phyloP scores from a whole-genome alignment of 768 basidiomycete species.

The Psilocybe subaeruginosa region DNA sequence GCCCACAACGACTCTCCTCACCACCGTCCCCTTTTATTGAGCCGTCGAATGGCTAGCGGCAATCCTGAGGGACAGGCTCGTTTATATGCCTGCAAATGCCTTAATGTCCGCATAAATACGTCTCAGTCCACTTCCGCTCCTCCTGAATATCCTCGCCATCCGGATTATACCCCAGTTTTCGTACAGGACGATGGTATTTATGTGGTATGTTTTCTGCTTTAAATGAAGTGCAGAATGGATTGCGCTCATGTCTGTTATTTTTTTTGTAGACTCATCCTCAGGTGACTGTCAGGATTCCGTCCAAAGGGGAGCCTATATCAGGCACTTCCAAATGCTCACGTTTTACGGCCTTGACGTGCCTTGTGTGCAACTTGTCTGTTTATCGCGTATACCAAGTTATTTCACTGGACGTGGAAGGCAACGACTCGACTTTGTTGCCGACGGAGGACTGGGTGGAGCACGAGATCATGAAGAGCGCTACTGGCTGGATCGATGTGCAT shows the following conservation, averaged over 20 bases:
- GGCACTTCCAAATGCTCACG: slow-evolving; percentile 55
- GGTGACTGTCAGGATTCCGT: slow-evolving; percentile 67
- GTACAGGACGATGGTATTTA: slow-evolving; percentile 70
- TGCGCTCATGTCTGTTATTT: slow-evolving; percentile 16
- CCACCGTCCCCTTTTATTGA: slow-evolving; percentile 7
- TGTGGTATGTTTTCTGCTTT: slow-evolving; percentile 49
- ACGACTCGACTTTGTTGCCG: slow-evolving; percentile 68
- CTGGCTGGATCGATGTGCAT: slow-evolving; percentile 77
- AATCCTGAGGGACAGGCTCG: slow-evolving; percentile 15
- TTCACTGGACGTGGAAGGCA: slow-evolving; percentile 56
- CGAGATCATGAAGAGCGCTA: slow-evolving; percentile 66
- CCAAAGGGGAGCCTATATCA: slow-evolving; percentile 43
- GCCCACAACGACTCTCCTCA: slow-evolving; percentile 18
- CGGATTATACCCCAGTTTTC: slow-evolving; percentile 55
- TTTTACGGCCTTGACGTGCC: slow-evolving; percentile 68
- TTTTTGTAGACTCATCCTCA: slow-evolving; percentile 61
- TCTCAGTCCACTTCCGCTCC: slow-evolving; percentile 33
- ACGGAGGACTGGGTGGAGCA: slow-evolving; percentile 79
- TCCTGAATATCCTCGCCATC: slow-evolving; percentile 35
- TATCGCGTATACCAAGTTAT: slow-evolving; percentile 74
- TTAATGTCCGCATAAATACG: slow-evolving; percentile 65
- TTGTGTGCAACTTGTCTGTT: slow-evolving; percentile 62
- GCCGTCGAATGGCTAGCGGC: slow-evolving; percentile 33
- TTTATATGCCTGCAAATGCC: slow-evolving; percentile 65
- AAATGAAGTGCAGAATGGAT: slow-evolving; percentile 4